A percentile compares a stretch with the other conserved stretches of the same genome.
These are phyloP conservation scores for Xylaria longipes DNA, from an alignment of 495 filamentous ascomycete genomes.

Conservation along the genomic window DNA sequence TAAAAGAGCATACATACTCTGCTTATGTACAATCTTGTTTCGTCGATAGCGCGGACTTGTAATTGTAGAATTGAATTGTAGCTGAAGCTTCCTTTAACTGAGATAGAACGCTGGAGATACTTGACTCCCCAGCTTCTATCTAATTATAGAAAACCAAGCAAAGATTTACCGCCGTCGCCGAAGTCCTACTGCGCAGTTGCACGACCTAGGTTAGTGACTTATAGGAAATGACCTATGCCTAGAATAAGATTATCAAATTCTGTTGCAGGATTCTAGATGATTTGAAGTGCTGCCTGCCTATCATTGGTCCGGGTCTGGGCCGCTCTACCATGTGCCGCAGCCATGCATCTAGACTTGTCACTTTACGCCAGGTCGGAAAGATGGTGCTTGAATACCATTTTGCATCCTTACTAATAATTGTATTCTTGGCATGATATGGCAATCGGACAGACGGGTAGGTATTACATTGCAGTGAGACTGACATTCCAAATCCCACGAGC, in stretches of 20 bases:
- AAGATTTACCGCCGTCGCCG: not conserved
- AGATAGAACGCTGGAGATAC: not conserved
- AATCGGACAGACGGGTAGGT: not conserved
- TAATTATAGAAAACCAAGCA: constrained; percentile 1
- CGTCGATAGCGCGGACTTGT: not conserved
- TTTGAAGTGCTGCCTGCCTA: not conserved
- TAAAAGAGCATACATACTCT: not conserved
- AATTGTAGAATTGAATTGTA: not conserved
- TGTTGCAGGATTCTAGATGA: constrained; percentile 3
- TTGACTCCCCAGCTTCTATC: not conserved
- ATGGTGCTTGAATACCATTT: not conserved
- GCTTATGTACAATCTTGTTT: not conserved
- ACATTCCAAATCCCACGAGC: constrained; percentile 17
- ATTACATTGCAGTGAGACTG: not conserved
- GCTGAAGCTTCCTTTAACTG: not conserved
- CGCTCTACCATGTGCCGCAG: constrained; percentile 7
- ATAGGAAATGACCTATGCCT: not conserved
- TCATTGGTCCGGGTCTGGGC: not conserved
- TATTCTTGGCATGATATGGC: constrained; percentile 13
- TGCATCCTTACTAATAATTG: not conserved
- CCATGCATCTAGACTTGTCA: constrained; percentile 6
- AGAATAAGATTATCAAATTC: constrained; percentile 14
- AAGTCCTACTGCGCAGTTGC: not conserved
- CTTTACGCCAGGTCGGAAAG: not conserved
- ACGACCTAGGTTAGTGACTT: not conserved